phyloP scores from a whole-genome alignment of 208 protist genomes.

The Endotrypanum monterogeii region DNA sequence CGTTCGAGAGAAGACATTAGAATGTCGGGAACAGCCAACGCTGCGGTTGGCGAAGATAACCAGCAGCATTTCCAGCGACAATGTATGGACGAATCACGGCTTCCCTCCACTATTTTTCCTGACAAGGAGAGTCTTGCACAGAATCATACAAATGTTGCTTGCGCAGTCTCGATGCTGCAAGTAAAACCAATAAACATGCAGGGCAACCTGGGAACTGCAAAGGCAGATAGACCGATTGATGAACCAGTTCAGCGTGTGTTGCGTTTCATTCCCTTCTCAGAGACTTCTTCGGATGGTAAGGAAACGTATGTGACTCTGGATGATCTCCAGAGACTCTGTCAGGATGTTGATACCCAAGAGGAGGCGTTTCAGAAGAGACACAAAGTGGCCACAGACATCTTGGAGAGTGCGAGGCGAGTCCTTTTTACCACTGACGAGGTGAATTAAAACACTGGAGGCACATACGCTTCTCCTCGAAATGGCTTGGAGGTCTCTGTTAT shows the following conservation, averaged over 20 bases:
- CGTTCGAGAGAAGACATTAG: constrained; percentile 26
- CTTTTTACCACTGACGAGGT: constrained; percentile 33
- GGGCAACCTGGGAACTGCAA: background rate
- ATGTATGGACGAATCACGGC: background rate
- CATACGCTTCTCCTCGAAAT: background rate
- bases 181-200: background rate
- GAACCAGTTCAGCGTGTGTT: constrained; percentile 1
- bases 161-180: background rate
- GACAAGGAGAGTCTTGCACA: background rate
- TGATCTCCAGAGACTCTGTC: constrained; percentile 57
- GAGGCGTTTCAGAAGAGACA: constrained; percentile 48
- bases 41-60: background rate
- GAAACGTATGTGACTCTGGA: constrained; percentile 62
- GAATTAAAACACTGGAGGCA: constrained; percentile 3
- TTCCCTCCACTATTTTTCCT: background rate
- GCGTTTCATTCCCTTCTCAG: constrained; percentile 72
- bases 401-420: constrained; percentile 52
- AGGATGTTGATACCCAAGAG: constrained; percentile 50
- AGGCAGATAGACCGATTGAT: background rate
- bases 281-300: constrained; percentile 25
- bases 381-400: constrained; percentile 44
- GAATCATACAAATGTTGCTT: constrained; percentile 7
- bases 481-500: background rate
- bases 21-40: background rate
- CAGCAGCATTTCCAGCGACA: background rate